Evolutionary conservation across 2,329 filamentous ascomycete species (phyloP), one percentile per base, ranked within the genome.

Genomic region (Pyrenophora tritici-repentis): DNA sequence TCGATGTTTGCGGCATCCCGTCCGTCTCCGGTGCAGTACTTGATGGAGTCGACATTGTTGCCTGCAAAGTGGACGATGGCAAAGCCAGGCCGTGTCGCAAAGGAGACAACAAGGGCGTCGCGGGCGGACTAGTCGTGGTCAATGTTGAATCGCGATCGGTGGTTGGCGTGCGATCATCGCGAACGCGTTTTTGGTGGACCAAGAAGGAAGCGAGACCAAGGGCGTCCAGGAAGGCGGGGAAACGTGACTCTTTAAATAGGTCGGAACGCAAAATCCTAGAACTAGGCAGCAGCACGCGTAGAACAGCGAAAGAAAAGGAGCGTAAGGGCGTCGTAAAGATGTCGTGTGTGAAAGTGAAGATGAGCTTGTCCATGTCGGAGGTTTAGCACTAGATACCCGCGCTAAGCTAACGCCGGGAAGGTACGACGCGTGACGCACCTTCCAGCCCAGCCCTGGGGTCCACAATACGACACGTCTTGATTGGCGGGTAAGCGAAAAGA

Each of bases 141-240:
- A 65, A 59, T 63, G 61, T 51, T 56, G 48, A 56, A 63, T 62
- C 57, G 63, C 62, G 65, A 66, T 64, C 52, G 63, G 67, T 70
- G 68, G 70, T 62, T 72, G 70, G 68, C 64, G 59, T 62, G 56
- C 56, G 59, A 61, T 66, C 67, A 71, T 73, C 64, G 67, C 68
- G 61, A 55, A 66, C 70, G 68, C 70, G 70, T 70, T 57, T 47
- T 52, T 38, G 40, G 50, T 55, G 58, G 58, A 60, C 55, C 26
- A 29, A 26, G 6, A 47, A 55, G 48, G 47, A 47, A 62, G 52
- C 57, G 49, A 53, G 53, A 50, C 22, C 36, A 39, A 35, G 41
- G 42, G 44, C 34, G 41, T 37, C 43, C 42, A 43, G 35, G 35
- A 34, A 42, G 45, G 54, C 38, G 24, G 20, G 52, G 35, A 24